Conservation (phyloP, 169 alveolate genomes). For the Plasmodium vinckei region DNA sequence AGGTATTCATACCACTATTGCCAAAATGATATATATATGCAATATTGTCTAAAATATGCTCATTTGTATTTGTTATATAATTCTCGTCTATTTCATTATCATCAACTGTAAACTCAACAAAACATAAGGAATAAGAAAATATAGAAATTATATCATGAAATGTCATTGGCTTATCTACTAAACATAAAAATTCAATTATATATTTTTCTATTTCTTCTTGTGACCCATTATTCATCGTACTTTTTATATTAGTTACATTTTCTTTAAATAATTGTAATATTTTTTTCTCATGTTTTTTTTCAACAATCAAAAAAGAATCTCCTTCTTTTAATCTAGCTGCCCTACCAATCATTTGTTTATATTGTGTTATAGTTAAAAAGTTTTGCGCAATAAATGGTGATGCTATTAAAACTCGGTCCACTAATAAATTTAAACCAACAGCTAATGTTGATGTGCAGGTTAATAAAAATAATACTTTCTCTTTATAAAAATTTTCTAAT, state of each 20-base stretch:
- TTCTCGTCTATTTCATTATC: neutral
- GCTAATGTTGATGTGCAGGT: slow-evolving; percentile 72
- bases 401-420: slow-evolving; percentile 56
- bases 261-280: slow-evolving; percentile 32
- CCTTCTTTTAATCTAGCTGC: slow-evolving; percentile 72
- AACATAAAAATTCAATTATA: slow-evolving; percentile 39
- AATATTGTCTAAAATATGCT: too few species aligned
- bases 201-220: slow-evolving; percentile 33
- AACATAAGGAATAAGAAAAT: slow-evolving; percentile 40
- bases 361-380: slow-evolving; percentile 51
- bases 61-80: neutral
- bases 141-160: slow-evolving; percentile 6
- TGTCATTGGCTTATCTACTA: slow-evolving; percentile 9
- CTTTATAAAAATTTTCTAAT: slow-evolving; percentile 38
- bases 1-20: neutral
- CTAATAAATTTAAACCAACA: slow-evolving; percentile 55
- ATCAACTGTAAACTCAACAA: neutral
- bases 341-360: slow-evolving; percentile 73
- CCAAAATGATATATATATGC: neutral
- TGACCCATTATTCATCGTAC: slow-evolving; percentile 39
- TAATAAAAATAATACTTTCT: slow-evolving; percentile 48
- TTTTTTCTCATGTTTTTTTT: slow-evolving; percentile 42
- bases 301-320: slow-evolving; percentile 51
- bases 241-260: slow-evolving; percentile 26
- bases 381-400: slow-evolving; percentile 75